Percentiles rank a stretch among this genome's conserved stretches.
Evolutionary conservation across 2,329 filamentous ascomycete species (phyloP).

Genomic region (Sclerotinia borealis): DNA sequence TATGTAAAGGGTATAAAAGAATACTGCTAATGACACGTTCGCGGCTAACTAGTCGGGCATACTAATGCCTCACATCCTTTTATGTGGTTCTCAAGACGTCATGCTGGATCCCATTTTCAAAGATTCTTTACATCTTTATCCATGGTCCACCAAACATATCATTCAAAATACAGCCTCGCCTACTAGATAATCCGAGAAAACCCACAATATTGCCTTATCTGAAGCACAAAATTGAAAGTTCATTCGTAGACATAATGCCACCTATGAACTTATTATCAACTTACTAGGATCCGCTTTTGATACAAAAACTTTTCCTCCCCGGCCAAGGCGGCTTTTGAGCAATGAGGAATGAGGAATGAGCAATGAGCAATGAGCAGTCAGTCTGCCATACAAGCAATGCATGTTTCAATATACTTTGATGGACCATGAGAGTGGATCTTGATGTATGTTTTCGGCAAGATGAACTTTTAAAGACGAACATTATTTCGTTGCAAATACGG

Average conservation of each 20-base stretch:
- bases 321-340: slow-evolving; percentile 21
- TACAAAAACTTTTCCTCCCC: slow-evolving; percentile 22
- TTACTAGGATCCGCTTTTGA: slow-evolving; percentile 25
- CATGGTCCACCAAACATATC: slow-evolving; percentile 12
- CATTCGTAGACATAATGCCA: slow-evolving; percentile 1
- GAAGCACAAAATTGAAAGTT: background rate
- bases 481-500: slow-evolving; percentile 3
- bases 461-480: too few species aligned
- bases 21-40: background rate
- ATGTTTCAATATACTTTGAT: slow-evolving; percentile 19
- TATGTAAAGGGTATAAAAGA: background rate
- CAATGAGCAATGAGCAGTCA: too few species aligned
- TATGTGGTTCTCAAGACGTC: slow-evolving; percentile 3
- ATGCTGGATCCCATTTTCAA: slow-evolving; percentile 14
- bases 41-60: background rate
- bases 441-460: background rate
- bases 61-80: background rate
- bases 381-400: too few species aligned
- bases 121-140: slow-evolving; percentile 11
- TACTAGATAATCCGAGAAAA: background rate
- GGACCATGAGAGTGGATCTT: slow-evolving; percentile 1
- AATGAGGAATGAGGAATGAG: too few species aligned
- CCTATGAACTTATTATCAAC: too few species aligned
- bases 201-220: slow-evolving; percentile 23
- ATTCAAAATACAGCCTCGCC: background rate